phyloP scores from a whole-genome alignment of 805 yeast species.

The Metschnikowia corniflorae region DNA sequence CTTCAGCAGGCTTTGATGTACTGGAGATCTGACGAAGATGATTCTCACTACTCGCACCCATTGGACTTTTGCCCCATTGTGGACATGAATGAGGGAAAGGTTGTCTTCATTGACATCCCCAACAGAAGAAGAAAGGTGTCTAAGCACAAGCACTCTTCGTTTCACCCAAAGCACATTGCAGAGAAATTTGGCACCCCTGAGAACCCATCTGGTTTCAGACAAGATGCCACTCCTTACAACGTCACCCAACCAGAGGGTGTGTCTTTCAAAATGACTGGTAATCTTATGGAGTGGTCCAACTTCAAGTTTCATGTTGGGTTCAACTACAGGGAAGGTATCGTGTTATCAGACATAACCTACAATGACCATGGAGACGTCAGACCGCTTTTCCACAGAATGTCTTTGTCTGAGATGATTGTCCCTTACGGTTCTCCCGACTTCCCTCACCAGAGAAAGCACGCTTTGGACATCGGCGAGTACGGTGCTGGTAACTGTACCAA shows the following conservation, averaged over 20 bases:
- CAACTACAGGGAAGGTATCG: conserved; percentile 84
- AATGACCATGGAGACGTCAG: conserved; percentile 72
- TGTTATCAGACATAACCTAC: conserved; percentile 66
- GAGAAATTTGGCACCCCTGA: conserved; percentile 53
- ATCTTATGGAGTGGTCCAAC: conserved; percentile 73
- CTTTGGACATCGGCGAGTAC: conserved; percentile 82
- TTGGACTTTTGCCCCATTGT: conserved; percentile 80
- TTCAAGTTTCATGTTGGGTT: conserved; percentile 76
- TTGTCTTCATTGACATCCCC: conserved; percentile 73
- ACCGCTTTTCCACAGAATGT: conserved; percentile 75
- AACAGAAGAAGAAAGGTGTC: conserved; percentile 69
- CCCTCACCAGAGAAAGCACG: conserved; percentile 84
- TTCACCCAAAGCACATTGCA: conserved; percentile 61
- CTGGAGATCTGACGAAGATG: conserved; percentile 73
- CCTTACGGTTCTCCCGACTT: conserved; percentile 78
- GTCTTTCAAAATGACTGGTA: conserved; percentile 67
- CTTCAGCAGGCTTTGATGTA: conserved; percentile 79
- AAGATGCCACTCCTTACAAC: conserved; percentile 61
- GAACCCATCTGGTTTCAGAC: conserved; percentile 52
- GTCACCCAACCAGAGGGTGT: conserved; percentile 82
- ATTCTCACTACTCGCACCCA: conserved; percentile 72
- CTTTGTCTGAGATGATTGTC: conserved; percentile 79
- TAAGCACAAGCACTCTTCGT: conserved; percentile 64
- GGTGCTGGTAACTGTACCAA: conserved; percentile 87
- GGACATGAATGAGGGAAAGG: conserved; percentile 66